A percentile compares a stretch with the other conserved stretches of the same genome.
Evolutionary conservation across 2,329 filamentous ascomycete genomes (phyloP).

Genomic region (Lasiodiplodia gonubiensis): DNA sequence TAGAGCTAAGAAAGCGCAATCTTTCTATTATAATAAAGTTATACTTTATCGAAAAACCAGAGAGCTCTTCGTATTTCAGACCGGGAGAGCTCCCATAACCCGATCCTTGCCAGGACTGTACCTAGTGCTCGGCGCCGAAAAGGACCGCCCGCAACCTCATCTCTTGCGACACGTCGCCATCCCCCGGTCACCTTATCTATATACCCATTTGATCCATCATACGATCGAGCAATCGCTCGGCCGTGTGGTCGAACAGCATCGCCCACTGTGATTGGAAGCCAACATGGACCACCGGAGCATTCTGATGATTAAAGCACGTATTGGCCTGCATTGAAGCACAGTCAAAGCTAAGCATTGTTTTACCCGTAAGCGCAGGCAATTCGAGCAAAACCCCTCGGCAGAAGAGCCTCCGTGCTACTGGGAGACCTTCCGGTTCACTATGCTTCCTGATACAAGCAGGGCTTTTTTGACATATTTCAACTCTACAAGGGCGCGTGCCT

Average conservation of each 20-base stretch:
- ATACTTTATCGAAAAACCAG: too few species aligned
- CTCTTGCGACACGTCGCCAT: background rate
- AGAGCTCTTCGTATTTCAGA: too few species aligned
- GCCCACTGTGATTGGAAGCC: background rate
- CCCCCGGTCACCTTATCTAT: background rate
- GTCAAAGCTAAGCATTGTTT: background rate
- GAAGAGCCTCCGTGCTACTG: background rate
- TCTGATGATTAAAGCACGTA: background rate
- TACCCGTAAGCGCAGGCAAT: background rate
- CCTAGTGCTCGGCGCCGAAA: slow-evolving; percentile 20
- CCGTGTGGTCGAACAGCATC: too few species aligned
- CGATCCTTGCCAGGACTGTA: too few species aligned
- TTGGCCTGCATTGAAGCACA: background rate
- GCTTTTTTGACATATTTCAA: background rate
- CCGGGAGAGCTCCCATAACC: too few species aligned
- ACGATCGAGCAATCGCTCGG: too few species aligned
- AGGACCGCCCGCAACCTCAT: slow-evolving; percentile 17
- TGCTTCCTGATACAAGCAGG: background rate
- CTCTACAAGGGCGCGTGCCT: background rate
- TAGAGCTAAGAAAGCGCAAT: too few species aligned
- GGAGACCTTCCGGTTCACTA: background rate
- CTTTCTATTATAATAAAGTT: too few species aligned
- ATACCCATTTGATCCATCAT: background rate
- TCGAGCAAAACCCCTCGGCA: background rate
- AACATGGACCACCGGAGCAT: too few species aligned